Percentiles rank a stretch among this genome's conserved stretches.
These are phyloP conservation scores for Eimeria zaria DNA, from an alignment of 169 alveolate species.

Conservation along the genomic window DNA sequence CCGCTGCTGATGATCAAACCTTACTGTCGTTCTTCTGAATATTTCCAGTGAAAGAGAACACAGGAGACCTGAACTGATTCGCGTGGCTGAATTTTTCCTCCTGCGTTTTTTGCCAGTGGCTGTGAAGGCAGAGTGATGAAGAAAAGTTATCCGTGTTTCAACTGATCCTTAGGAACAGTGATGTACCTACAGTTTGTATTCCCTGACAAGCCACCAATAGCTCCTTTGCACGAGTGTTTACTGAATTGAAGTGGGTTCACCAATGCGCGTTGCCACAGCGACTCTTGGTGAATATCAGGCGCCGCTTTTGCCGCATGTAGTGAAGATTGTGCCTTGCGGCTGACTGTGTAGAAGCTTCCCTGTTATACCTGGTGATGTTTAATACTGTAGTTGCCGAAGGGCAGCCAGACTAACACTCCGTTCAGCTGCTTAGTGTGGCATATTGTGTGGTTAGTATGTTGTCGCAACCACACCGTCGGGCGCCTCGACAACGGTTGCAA, in stretches of 20 bases:
- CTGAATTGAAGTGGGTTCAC: too few species aligned
- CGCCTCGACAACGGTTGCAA: neutral
- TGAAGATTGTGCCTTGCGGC: conserved; percentile 30
- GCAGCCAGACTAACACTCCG: neutral
- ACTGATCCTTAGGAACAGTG: conserved; percentile 21
- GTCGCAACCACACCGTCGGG: neutral
- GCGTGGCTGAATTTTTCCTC: too few species aligned
- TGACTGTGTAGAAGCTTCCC: conserved; percentile 66
- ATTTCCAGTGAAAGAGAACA: conserved; percentile 33
- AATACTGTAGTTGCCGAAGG: neutral
- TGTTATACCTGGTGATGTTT: neutral
- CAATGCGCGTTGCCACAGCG: conserved; percentile 66
- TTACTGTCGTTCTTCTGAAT: conserved; percentile 54
- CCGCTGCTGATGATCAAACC: neutral
- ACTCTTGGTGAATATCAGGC: neutral
- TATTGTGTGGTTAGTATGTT: neutral
- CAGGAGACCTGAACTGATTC: conserved; percentile 8
- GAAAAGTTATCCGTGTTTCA: conserved; percentile 23
- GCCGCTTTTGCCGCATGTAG: conserved; percentile 80
- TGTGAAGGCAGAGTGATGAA: conserved; percentile 12
- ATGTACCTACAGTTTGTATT: conserved; percentile 51
- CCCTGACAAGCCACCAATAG: conserved; percentile 10
- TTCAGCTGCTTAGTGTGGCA: neutral
- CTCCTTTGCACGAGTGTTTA: neutral
- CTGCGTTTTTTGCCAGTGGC: too few species aligned